Evolutionary conservation across 495 filamentous ascomycete genomes (phyloP), one percentile per base, ranked within the genome.

Genomic region (Mycothermus thermophilus): DNA sequence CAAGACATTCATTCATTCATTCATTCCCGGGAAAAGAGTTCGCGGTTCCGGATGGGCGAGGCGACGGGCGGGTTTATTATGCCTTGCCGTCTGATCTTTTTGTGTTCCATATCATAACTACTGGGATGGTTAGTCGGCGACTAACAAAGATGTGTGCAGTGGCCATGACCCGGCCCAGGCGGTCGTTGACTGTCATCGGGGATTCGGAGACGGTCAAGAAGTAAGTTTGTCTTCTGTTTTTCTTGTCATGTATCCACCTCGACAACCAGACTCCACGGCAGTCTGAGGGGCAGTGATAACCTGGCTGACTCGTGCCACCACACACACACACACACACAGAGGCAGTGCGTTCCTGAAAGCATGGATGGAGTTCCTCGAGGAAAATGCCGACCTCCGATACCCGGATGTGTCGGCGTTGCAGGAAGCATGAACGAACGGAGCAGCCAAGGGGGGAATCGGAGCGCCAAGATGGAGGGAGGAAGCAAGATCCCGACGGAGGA

Each of bases 81-180:
- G n/a, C n/a, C n/a, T n/a, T n/a, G n/a, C n/a, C n/a, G n/a, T n/a
- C n/a, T n/a, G n/a, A n/a, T n/a, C n/a, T n/a, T n/a, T n/a, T n/a
- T n/a, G n/a, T n/a, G n/a, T n/a, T n/a, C n/a, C n/a, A n/a, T n/a
- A n/a, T n/a, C n/a, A n/a, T n/a, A n/a, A n/a, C n/a, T n/a, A n/a
- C n/a, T n/a, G n/a, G n/a, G n/a, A n/a, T n/a, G n/a, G n/a, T n/a
- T n/a, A n/a, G n/a, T n/a, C n/a, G n/a, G n/a, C n/a, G n/a, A n/a
- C n/a, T n/a, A n/a, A n/a, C n/a, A n/a, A n/a, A n/a, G n/a, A n/a
- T n/a, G n/a, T 20, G 40, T 37, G 35, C 44, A 87, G 84, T 96
- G 34, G 90, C 90, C 9, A 93, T 96, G 84, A 96, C 90, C 26
- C 72, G 90, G 27, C 82, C 90, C 7, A 87, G 82, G 56, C 71